Conservation (phyloP, 331 rosid genomes). For the Acacia concinna region DNA sequence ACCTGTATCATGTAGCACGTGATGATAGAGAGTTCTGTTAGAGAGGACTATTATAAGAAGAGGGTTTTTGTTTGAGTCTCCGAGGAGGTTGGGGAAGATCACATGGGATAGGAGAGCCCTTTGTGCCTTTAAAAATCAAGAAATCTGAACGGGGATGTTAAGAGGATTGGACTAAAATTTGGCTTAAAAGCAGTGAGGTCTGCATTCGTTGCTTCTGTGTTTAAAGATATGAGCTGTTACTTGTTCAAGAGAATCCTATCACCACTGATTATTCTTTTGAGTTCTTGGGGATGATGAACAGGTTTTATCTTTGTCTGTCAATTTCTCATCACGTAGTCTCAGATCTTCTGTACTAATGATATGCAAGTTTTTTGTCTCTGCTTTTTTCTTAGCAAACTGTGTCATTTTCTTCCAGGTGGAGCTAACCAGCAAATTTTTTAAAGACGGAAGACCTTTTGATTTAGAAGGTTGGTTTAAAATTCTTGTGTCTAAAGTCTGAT, state of each 20-base stretch:
- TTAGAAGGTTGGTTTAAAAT: constrained; percentile 66
- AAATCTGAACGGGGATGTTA: neutral
- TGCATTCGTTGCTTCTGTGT: neutral
- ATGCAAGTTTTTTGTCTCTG: constrained; percentile 21
- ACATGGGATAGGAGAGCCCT: neutral
- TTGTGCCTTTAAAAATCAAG: neutral
- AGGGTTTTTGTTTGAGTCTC: neutral
- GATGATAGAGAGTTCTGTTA: neutral
- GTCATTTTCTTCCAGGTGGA: constrained; percentile 58
- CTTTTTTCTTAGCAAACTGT: constrained; percentile 26
- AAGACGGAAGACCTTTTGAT: constrained; percentile 79
- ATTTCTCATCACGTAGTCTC: neutral
- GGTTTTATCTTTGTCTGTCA: constrained; percentile 10
- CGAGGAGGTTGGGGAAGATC: neutral
- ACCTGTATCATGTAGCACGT: neutral
- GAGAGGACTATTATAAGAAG: neutral
- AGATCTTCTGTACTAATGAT: constrained; percentile 2
- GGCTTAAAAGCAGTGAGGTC: neutral
- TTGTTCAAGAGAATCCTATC: neutral
- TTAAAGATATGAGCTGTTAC: neutral
- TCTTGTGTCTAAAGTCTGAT: constrained; percentile 20
- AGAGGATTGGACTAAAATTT: neutral
- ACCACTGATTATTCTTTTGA: neutral
- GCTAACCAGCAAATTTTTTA: constrained; percentile 72
- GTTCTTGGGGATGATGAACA: neutral